Conservation (phyloP, 495 filamentous ascomycete species). For the Trichoderma erinaceum region DNA sequence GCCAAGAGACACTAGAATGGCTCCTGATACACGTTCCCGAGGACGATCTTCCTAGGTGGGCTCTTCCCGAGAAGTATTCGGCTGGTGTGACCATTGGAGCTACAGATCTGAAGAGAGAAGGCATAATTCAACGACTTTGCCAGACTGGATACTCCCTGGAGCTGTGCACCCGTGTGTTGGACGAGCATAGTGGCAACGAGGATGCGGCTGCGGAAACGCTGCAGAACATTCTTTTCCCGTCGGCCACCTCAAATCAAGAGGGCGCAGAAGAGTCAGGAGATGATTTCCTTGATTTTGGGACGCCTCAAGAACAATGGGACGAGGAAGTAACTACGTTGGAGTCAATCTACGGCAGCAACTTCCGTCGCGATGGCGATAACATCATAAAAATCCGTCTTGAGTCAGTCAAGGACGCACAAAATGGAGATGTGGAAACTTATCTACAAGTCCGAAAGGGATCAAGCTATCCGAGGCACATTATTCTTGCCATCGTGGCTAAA, state of each 20-base stretch:
- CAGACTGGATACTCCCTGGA: slow-evolving; percentile 78
- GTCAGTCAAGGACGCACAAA: slow-evolving; percentile 37
- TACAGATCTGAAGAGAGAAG: slow-evolving; percentile 71
- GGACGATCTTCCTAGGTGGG: slow-evolving; percentile 86
- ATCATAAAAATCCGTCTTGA: slow-evolving; percentile 58
- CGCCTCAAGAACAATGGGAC: slow-evolving; percentile 60
- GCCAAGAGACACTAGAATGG: slow-evolving; percentile 89
- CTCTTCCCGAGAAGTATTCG: slow-evolving; percentile 81
- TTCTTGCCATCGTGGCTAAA: slow-evolving; percentile 58
- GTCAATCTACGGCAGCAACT: slow-evolving; percentile 71
- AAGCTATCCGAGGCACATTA: slow-evolving; percentile 72
- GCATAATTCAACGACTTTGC: slow-evolving; percentile 71
- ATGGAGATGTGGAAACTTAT: slow-evolving; percentile 37
- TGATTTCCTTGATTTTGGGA: slow-evolving; percentile 32
- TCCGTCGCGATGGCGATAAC: slow-evolving; percentile 46
- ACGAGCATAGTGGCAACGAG: slow-evolving; percentile 64
- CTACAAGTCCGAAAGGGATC: slow-evolving; percentile 47
- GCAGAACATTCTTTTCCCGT: slow-evolving; percentile 59
- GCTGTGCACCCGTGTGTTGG: slow-evolving; percentile 68
- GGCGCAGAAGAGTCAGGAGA: slow-evolving; percentile 22
- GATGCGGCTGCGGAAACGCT: slow-evolving; percentile 69
- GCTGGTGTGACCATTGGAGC: slow-evolving; percentile 81
- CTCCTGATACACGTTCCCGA: slow-evolving; percentile 93
- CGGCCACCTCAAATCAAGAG: slow-evolving; percentile 26
- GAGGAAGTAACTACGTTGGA: slow-evolving; percentile 77